Evolutionary conservation across 192 early-diverging fungal genomes (phyloP).

Genomic region (Pilobolus umbonatus): DNA sequence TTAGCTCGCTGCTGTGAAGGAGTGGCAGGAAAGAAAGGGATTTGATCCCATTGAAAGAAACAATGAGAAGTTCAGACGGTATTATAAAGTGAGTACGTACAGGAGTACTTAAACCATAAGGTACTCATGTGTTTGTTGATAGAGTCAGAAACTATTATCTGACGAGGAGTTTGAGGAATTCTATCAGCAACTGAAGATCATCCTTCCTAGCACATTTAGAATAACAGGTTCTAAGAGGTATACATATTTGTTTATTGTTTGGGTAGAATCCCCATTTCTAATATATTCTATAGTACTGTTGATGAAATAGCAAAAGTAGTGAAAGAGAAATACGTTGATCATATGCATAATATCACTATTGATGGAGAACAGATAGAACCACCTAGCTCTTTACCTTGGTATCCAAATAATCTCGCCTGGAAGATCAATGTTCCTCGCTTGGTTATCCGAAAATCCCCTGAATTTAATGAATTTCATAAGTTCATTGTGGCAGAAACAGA

Average conservation of each 20-base stretch:
- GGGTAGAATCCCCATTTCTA: background rate
- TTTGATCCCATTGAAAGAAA: conserved; percentile 46
- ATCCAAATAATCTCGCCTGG: conserved; percentile 92
- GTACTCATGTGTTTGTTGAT: conserved; percentile 1
- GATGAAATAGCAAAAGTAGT: conserved; percentile 67
- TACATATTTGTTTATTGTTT: background rate
- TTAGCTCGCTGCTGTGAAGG: too few species aligned
- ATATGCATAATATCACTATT: conserved; percentile 47
- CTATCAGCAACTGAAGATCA: conserved; percentile 62
- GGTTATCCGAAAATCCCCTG: conserved; percentile 71
- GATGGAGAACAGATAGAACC: conserved; percentile 74
- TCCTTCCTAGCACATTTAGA: conserved; percentile 88
- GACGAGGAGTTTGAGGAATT: conserved; percentile 83
- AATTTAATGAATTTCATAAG: conserved; percentile 79
- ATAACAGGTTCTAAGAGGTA: conserved; percentile 86
- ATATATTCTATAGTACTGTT: conserved; percentile 45
- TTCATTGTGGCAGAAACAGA: conserved; percentile 98
- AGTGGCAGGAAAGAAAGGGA: too few species aligned
- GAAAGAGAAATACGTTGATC: conserved; percentile 48
- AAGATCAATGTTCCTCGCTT: conserved; percentile 72
- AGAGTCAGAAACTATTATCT: conserved; percentile 62
- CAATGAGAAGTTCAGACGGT: conserved; percentile 61
- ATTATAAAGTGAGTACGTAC: conserved; percentile 56
- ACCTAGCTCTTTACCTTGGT: conserved; percentile 81
- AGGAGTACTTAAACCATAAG: background rate